Conservation (phyloP, 2,329 filamentous ascomycete species). For the Domatiomyces globalis region DNA sequence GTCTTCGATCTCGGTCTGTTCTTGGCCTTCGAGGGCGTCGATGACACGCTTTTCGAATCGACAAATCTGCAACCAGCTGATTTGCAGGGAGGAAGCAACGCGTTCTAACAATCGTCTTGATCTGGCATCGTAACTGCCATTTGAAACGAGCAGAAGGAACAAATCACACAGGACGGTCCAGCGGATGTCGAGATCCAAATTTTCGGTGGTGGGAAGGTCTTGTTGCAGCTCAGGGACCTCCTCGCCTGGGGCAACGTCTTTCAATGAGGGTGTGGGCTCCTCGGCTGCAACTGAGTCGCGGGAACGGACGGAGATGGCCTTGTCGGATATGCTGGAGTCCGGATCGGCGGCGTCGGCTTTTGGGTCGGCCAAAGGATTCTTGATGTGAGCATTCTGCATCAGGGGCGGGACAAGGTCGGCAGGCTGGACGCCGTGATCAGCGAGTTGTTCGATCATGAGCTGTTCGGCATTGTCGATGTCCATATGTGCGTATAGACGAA, state of each 20-base stretch:
- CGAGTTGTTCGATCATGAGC: constrained; percentile 96
- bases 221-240: constrained; percentile 68
- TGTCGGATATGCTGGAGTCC: background rate
- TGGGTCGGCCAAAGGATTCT: constrained; percentile 62
- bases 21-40: constrained; percentile 94
- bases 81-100: constrained; percentile 64
- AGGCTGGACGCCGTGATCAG: constrained; percentile 78
- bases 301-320: background rate
- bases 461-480: constrained; percentile 80
- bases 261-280: constrained; percentile 27
- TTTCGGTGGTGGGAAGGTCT: constrained; percentile 64
- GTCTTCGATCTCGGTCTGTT: constrained; percentile 82
- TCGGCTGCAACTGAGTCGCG: no score
- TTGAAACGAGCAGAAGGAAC: constrained; percentile 90
- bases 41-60: constrained; percentile 95
- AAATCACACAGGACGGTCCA: constrained; percentile 96
- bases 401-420: constrained; percentile 70
- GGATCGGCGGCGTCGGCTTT: background rate
- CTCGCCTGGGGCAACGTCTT: constrained; percentile 46
- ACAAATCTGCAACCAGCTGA: constrained; percentile 86
- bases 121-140: constrained; percentile 80
- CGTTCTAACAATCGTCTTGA: constrained; percentile 72
- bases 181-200: constrained; percentile 85
- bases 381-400: constrained; percentile 83
- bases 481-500: constrained; percentile 88